Evolutionary conservation across 805 yeast species (phyloP).

Genomic region (Candida ascalaphidarum): DNA sequence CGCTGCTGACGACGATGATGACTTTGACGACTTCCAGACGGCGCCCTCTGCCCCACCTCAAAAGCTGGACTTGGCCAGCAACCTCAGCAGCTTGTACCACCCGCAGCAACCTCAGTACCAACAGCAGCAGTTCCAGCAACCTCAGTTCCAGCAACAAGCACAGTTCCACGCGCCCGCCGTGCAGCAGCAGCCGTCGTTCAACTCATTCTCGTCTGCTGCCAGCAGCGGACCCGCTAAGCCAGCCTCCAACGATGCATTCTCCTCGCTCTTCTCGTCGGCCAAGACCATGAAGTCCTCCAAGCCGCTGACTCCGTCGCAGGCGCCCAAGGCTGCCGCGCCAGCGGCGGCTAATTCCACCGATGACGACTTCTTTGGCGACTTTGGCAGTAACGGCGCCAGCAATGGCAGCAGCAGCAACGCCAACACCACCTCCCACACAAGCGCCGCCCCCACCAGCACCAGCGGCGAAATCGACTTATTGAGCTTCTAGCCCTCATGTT

Average conservation of each 20-base stretch:
- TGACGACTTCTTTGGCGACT: constrained; percentile 26
- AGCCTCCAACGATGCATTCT: constrained; percentile 57
- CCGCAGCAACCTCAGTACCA: constrained; percentile 9
- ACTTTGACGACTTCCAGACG: constrained; percentile 78
- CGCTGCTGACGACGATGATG: constrained; percentile 51
- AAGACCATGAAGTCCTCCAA: constrained; percentile 29
- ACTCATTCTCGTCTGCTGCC: constrained; percentile 7
- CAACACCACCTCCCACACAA: neutral
- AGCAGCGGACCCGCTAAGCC: constrained; percentile 20
- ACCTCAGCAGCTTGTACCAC: constrained; percentile 20
- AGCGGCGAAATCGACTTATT: constrained; percentile 41
- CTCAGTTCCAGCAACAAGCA: constrained; percentile 6
- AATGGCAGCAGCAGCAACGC: constrained; percentile 7
- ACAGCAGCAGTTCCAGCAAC: constrained; percentile 7
- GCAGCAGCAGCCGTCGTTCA: constrained; percentile 4
- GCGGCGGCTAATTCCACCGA: constrained; percentile 4
- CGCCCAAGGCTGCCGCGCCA: constrained; percentile 8
- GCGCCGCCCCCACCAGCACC: neutral
- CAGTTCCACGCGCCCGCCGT: constrained; percentile 5
- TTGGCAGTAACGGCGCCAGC: constrained; percentile 13
- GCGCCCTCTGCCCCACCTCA: constrained; percentile 33
- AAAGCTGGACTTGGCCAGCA: constrained; percentile 10
- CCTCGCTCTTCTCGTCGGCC: constrained; percentile 61
- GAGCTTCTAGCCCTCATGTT: constrained; percentile 26
- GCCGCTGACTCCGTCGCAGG: neutral